Percentiles rank a stretch among this genome's conserved stretches.
These are phyloP conservation scores for Scorias spongiosa DNA, from an alignment of 2,329 filamentous ascomycete genomes.

Conservation along the genomic window DNA sequence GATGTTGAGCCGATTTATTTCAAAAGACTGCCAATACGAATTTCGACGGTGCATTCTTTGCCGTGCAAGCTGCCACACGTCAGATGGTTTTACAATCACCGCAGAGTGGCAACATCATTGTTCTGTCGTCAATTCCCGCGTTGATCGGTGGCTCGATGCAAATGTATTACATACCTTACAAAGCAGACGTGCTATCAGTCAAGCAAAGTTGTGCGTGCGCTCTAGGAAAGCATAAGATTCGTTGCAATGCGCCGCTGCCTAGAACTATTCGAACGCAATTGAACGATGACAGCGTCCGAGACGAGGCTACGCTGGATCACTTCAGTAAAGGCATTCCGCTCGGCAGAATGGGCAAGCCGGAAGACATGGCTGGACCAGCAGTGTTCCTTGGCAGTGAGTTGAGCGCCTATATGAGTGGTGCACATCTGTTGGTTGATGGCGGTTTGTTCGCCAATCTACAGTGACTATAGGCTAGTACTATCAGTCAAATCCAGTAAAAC, in stretches of 20 bases:
- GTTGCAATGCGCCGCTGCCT: slow-evolving; percentile 72
- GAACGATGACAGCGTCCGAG: slow-evolving; percentile 67
- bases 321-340: slow-evolving; percentile 73
- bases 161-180: slow-evolving; percentile 78
- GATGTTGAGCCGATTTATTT: slow-evolving; percentile 50
- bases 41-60: slow-evolving; percentile 76
- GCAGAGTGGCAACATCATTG: slow-evolving; percentile 65
- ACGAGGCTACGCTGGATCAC: slow-evolving; percentile 56
- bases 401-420: slow-evolving; percentile 68
- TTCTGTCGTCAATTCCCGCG: slow-evolving; percentile 56
- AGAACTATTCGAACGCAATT: slow-evolving; percentile 73
- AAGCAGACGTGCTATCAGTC: slow-evolving; percentile 63
- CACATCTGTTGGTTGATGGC: slow-evolving; percentile 74
- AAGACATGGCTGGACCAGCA: slow-evolving; percentile 69
- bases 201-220: slow-evolving; percentile 77
- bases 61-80: slow-evolving; percentile 67
- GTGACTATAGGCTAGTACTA: slow-evolving; percentile 24
- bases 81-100: slow-evolving; percentile 54
- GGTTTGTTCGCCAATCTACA: slow-evolving; percentile 83
- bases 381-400: slow-evolving; percentile 71
- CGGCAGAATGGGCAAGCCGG: slow-evolving; percentile 54
- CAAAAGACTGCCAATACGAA: slow-evolving; percentile 61
- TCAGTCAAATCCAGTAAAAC: slow-evolving; percentile 29
- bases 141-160: slow-evolving; percentile 66
- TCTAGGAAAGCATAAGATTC: slow-evolving; percentile 57